A percentile compares a stretch with the other conserved stretches of the same genome.
Evolutionary conservation across 768 basidiomycete species (phyloP).

Genomic region (Piloderma croceum): DNA sequence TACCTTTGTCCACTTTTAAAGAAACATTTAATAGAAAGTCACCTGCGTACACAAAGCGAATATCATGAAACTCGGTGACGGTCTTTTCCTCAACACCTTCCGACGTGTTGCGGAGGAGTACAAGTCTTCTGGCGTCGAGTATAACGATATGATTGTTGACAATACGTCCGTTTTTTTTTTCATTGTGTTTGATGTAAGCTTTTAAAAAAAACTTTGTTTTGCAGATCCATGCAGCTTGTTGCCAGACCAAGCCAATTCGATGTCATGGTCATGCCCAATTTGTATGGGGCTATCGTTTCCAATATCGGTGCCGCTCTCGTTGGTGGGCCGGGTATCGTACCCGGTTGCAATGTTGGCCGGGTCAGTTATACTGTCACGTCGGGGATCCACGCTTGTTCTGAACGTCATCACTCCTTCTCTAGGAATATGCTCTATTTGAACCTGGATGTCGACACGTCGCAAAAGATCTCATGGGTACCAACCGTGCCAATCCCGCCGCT

Average conservation of each 20-base stretch:
- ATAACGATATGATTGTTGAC: conserved; percentile 98
- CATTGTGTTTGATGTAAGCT: neutral
- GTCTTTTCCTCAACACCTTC: conserved; percentile 98
- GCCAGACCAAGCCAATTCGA: conserved; percentile 95
- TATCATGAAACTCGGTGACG: conserved; percentile 99
- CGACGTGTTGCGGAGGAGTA: conserved; percentile 95
- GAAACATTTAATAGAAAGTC: conserved; percentile 66
- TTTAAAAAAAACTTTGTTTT: conserved; percentile 1
- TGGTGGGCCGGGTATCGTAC: conserved; percentile 96
- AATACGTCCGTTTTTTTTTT: conserved; percentile 65
- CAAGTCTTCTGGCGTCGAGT: conserved; percentile 84
- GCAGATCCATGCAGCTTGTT: conserved; percentile 98
- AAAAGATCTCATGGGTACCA: conserved; percentile 93
- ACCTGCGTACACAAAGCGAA: conserved; percentile 99
- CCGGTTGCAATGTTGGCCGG: conserved; percentile 95
- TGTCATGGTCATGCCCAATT: conserved; percentile 98
- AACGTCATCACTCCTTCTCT: neutral
- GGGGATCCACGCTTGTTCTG: neutral
- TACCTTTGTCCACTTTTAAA: conserved; percentile 6
- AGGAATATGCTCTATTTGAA: conserved; percentile 98
- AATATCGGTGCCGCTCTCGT: conserved; percentile 99
- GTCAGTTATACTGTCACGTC: conserved; percentile 36
- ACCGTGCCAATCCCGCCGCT: conserved; percentile 94
- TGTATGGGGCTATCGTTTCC: conserved; percentile 95
- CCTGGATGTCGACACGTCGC: conserved; percentile 96